Conservation (phyloP, 2,329 filamentous ascomycete genomes). For the Neonectria sp. region DNA sequence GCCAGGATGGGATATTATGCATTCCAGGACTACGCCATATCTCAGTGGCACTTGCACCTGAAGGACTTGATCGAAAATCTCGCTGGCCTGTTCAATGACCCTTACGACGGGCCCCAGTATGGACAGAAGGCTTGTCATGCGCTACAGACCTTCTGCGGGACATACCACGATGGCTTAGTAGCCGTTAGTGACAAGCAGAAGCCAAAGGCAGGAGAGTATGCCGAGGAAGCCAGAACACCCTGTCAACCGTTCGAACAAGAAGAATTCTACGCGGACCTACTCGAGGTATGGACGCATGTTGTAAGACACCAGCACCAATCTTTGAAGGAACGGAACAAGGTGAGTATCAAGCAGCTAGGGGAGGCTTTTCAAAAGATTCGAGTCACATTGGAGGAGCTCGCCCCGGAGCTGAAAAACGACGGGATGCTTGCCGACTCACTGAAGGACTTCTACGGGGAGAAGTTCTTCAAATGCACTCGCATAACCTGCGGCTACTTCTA, state of each 20-base stretch:
- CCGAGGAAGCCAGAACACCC: neutral
- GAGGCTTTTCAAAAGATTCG: constrained; percentile 41
- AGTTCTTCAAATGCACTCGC: constrained; percentile 59
- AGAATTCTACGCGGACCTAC: neutral
- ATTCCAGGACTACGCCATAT: constrained; percentile 57
- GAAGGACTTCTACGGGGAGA: constrained; percentile 54
- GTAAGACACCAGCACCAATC: constrained; percentile 4
- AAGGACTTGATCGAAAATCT: constrained; percentile 35
- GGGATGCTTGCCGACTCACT: constrained; percentile 39
- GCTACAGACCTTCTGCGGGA: neutral
- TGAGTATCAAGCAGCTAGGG: constrained; percentile 30
- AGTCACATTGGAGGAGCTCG: constrained; percentile 47
- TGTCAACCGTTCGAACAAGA: neutral
- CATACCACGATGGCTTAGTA: neutral
- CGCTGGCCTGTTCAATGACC: neutral
- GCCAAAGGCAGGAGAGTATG: neutral
- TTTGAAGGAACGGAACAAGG: constrained; percentile 19
- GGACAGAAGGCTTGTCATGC: neutral
- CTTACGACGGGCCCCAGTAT: neutral
- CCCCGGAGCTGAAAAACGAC: neutral
- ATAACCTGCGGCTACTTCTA: constrained; percentile 60
- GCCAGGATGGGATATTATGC: constrained; percentile 50
- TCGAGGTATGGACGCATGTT: constrained; percentile 12
- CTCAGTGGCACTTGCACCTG: constrained; percentile 54
- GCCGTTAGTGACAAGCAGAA: neutral